Evolutionary conservation across 345 rosid species (phyloP).

Genomic region (Populus deltoides): DNA sequence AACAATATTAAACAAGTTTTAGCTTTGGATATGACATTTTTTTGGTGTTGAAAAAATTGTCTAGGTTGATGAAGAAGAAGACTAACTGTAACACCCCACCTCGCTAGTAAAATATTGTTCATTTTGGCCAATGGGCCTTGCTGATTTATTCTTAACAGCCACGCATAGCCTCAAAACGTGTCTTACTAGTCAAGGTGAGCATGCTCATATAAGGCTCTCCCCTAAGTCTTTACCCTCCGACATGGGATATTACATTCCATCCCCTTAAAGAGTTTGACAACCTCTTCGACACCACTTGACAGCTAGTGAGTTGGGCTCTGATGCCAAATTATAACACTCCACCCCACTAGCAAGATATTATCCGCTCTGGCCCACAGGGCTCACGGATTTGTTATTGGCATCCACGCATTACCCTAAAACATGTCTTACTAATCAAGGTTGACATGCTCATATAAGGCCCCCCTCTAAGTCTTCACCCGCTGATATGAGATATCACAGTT

Average conservation of each 20-base stretch:
- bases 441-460: rapidly evolving
- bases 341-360: too few relatives aligned
- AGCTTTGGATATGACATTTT: too few relatives aligned
- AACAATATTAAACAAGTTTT: too few relatives aligned
- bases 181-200: too few relatives aligned
- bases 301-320: rapidly evolving
- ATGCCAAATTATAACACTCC: too few relatives aligned
- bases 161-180: rapidly evolving
- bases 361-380: rapidly evolving
- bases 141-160: rapidly evolving
- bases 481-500: rapidly evolving
- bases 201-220: too few relatives aligned
- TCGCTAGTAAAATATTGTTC: rapidly evolving
- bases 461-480: rapidly evolving
- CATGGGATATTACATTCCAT: rapidly evolving
- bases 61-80: too few relatives aligned
- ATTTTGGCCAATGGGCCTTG: rapidly evolving
- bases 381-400: rapidly evolving
- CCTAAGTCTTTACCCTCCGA: rapidly evolving
- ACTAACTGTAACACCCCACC: too few relatives aligned
- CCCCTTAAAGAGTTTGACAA: rapidly evolving
- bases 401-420: rapidly evolving
- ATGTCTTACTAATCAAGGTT: rapidly evolving
- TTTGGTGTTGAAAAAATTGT: too few relatives aligned
- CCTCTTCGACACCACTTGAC: rapidly evolving